A percentile compares a stretch with the other conserved stretches of the same genome.
Evolutionary conservation across 495 filamentous ascomycete species (phyloP).

Genomic region (Neurospora sp.): DNA sequence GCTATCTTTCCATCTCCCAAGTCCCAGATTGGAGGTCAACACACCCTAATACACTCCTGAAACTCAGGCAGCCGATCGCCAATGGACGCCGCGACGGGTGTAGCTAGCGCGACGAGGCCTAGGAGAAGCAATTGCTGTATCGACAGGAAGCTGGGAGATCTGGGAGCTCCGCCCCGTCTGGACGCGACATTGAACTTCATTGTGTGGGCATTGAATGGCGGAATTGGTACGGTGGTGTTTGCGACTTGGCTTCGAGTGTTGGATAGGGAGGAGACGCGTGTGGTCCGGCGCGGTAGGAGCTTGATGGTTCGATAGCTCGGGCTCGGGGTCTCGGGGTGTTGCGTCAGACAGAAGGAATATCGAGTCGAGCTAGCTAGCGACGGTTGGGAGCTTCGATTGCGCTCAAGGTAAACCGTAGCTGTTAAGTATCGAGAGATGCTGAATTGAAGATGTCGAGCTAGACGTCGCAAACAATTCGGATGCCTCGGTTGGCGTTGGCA

Average conservation of each 20-base stretch:
- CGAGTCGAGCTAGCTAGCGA: background rate
- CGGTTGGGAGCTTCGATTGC: background rate
- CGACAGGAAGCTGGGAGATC: background rate
- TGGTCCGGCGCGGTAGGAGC: background rate
- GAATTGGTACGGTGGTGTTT: background rate
- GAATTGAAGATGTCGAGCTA: background rate
- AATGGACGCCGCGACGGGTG: conserved; percentile 54
- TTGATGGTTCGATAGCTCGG: background rate
- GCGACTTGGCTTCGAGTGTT: background rate
- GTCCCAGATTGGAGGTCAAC: conserved; percentile 8
- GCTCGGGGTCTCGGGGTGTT: background rate
- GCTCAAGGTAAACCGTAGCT: background rate
- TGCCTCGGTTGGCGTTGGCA: background rate
- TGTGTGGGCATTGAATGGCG: background rate
- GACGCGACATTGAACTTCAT: background rate
- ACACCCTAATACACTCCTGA: conserved; percentile 73
- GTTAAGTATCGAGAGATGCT: fast-evolving
- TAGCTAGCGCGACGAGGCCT: conserved; percentile 34
- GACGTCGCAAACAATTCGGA: background rate
- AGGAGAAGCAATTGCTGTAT: conserved; percentile 21
- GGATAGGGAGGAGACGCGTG: background rate
- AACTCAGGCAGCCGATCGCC: conserved; percentile 90
- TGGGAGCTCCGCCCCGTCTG: background rate
- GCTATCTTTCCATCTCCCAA: background rate
- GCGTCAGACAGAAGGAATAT: background rate